A percentile compares a stretch with the other conserved stretches of the same genome.
Conservation (phyloP, 352 stramenopile genomes). For the Globisporangium abappressorium region DNA sequence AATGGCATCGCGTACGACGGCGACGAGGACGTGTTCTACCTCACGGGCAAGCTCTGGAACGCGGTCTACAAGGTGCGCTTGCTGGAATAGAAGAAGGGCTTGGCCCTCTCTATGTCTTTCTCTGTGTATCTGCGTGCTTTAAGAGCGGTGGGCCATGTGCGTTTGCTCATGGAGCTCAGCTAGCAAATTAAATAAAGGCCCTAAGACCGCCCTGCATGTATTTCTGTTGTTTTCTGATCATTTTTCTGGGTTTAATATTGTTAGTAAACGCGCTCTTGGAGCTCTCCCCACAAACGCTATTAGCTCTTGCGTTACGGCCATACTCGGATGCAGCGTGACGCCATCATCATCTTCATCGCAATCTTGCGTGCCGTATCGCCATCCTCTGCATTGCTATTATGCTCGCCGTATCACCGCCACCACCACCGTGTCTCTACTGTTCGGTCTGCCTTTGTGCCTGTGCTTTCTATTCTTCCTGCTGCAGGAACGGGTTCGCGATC, state of each 20-base stretch:
- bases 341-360: neutral
- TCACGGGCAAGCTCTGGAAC: conserved; percentile 93
- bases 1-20: conserved; percentile 94
- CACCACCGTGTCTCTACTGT: neutral
- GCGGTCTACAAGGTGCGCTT: conserved; percentile 88
- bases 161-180: neutral
- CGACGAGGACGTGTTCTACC: conserved; percentile 87
- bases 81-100: conserved; percentile 24
- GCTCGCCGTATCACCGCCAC: neutral
- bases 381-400: neutral
- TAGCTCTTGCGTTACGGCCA: neutral
- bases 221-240: neutral
- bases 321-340: neutral
- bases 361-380: neutral
- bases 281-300: neutral
- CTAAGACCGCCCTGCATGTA: neutral
- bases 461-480: conserved; percentile 64
- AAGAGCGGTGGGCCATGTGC: neutral
- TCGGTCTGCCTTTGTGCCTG: neutral
- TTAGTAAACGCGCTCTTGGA: neutral
- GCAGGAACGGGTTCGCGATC: conserved; percentile 91
- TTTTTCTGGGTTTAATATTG: neutral
- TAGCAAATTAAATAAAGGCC: neutral
- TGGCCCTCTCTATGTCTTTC: conserved; percentile 9
- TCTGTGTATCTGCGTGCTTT: neutral